phyloP scores from a whole-genome alignment of 2,329 filamentous ascomycete genomes.

The Cladosporium sp. region DNA sequence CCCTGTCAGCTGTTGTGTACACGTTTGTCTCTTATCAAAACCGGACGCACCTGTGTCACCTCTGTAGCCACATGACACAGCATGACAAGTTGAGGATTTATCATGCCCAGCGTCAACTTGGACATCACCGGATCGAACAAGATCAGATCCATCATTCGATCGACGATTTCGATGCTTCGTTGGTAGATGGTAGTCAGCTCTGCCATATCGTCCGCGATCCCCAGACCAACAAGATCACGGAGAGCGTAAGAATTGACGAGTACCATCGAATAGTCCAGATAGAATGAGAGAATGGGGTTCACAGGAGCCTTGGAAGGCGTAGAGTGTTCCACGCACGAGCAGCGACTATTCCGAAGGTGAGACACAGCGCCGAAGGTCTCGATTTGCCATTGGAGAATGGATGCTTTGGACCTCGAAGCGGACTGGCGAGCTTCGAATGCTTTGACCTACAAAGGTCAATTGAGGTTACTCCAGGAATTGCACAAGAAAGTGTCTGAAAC shows the following conservation, averaged over 20 bases:
- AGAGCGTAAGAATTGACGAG: conserved; percentile 18
- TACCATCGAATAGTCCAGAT: conserved; percentile 17
- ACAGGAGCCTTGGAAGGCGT: background rate
- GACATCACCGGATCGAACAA: conserved; percentile 8
- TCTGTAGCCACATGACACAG: conserved; percentile 18
- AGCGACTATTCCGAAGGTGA: conserved; percentile 1
- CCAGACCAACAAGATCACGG: conserved; percentile 11
- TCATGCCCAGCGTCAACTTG: conserved; percentile 5
- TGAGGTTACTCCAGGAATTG: background rate
- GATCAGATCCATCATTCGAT: conserved; percentile 15
- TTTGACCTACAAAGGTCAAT: conserved; percentile 3
- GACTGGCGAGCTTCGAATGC: conserved; percentile 17
- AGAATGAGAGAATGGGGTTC: conserved; percentile 9
- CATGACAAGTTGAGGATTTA: conserved; percentile 17
- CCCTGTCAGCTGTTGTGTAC: background rate
- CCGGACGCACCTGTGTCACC: conserved; percentile 3
- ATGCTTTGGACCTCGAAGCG: background rate
- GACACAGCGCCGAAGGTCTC: conserved; percentile 11
- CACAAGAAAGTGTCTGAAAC: too few species aligned
- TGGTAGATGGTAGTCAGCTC: conserved; percentile 14
- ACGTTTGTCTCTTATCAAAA: background rate
- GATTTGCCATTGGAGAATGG: conserved; percentile 8
- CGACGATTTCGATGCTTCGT: conserved; percentile 7
- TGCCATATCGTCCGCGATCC: background rate
- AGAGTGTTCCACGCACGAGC: conserved; percentile 1